phyloP scores from a whole-genome alignment of 495 filamentous ascomycete species.

The Pseudevernia furfuracea region DNA sequence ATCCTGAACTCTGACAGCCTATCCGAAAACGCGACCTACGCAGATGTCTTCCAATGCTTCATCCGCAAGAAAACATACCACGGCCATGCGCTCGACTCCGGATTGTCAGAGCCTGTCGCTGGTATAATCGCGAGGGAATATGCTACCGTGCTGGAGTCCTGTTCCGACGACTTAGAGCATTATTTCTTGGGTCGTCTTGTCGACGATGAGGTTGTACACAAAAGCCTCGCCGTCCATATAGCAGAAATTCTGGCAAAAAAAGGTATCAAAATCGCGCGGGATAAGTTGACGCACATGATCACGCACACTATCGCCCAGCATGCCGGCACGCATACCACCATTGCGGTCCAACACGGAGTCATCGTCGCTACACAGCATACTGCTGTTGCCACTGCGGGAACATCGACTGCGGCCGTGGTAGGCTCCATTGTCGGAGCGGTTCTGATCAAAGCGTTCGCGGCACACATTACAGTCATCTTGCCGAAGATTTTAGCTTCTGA shows the following conservation, averaged over 20 bases:
- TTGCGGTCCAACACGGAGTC: constrained; percentile 9
- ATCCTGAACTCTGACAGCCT: constrained; percentile 1
- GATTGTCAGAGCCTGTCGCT: background rate
- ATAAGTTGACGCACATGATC: constrained; percentile 4
- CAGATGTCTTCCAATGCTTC: constrained; percentile 8
- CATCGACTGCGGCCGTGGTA: constrained; percentile 1
- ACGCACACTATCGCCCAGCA: constrained; percentile 7
- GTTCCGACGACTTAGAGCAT: background rate
- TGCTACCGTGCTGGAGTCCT: constrained; percentile 4
- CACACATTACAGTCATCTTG: constrained; percentile 7
- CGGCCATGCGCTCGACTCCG: constrained; percentile 6
- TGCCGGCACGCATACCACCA: background rate
- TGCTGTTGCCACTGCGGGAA: constrained; percentile 7
- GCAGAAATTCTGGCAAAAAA: constrained; percentile 6
- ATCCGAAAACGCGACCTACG: constrained; percentile 4
- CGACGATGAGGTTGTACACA: constrained; percentile 5
- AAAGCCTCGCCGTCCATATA: constrained; percentile 5
- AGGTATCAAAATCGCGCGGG: constrained; percentile 1
- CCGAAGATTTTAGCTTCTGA: constrained; percentile 4
- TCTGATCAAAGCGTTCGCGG: constrained; percentile 7
- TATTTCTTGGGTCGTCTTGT: constrained; percentile 7
- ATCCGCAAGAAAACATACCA: constrained; percentile 6
- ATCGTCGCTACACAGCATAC: constrained; percentile 3
- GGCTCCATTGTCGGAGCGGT: constrained; percentile 1
- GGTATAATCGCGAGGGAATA: background rate